A percentile compares a stretch with the other conserved stretches of the same genome.
Evolutionary conservation across 768 basidiomycete genomes (phyloP).

Genomic region (Boletales sp.): DNA sequence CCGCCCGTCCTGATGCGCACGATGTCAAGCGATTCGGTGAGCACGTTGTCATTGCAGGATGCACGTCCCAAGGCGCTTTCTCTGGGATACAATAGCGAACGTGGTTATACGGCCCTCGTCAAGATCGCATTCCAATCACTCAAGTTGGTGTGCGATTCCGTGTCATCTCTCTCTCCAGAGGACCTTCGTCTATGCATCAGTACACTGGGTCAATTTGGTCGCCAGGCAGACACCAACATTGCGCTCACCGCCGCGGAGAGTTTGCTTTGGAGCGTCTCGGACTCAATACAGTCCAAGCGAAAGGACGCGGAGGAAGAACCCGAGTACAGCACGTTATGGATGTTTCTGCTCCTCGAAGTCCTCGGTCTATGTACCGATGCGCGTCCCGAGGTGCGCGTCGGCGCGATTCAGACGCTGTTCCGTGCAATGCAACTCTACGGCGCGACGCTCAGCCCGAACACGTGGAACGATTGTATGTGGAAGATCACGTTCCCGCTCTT

Average conservation of each 20-base stretch:
- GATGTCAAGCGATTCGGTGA: slow-evolving; percentile 40
- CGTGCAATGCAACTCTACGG: slow-evolving; percentile 93
- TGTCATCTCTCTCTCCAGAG: slow-evolving; percentile 73
- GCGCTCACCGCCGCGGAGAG: slow-evolving; percentile 92
- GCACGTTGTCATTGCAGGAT: slow-evolving; percentile 39
- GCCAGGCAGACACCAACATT: slow-evolving; percentile 93
- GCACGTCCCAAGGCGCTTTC: slow-evolving; percentile 44
- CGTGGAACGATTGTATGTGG: slow-evolving; percentile 93
- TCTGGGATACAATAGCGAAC: slow-evolving; percentile 58
- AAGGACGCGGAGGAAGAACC: slow-evolving; percentile 58
- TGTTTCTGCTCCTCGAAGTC: slow-evolving; percentile 82
- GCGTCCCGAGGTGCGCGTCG: slow-evolving; percentile 85
- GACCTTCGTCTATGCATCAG: slow-evolving; percentile 86
- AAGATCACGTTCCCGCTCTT: slow-evolving; percentile 85
- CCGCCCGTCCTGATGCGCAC: slow-evolving; percentile 39
- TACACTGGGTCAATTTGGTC: slow-evolving; percentile 88
- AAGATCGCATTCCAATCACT: slow-evolving; percentile 94
- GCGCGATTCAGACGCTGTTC: slow-evolving; percentile 94
- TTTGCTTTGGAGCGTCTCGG: slow-evolving; percentile 92
- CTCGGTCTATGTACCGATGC: slow-evolving; percentile 78
- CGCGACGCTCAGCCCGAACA: slow-evolving; percentile 70
- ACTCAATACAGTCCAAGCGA: slow-evolving; percentile 86
- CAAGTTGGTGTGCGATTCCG: slow-evolving; percentile 90
- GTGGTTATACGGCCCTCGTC: slow-evolving; percentile 69
- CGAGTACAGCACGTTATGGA: slow-evolving; percentile 88